phyloP scores from a whole-genome alignment of 2,329 filamentous ascomycete species.

The Monilinia fructigena region DNA sequence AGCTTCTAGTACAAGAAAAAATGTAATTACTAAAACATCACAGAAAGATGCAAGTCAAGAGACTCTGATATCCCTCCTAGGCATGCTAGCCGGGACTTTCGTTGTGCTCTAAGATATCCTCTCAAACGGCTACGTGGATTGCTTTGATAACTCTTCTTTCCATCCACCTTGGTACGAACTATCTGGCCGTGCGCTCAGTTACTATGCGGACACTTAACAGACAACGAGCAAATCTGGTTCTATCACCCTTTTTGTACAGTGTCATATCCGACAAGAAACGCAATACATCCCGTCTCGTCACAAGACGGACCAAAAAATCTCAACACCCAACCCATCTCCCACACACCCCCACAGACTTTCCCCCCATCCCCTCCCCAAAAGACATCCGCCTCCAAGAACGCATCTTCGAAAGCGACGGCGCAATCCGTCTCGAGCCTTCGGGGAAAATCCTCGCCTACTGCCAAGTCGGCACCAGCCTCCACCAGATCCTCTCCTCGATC shows the following conservation, averaged over 20 bases:
- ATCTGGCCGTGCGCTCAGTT: slow-evolving; percentile 79
- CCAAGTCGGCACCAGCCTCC: slow-evolving; percentile 52
- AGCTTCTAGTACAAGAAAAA: background rate
- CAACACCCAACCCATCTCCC: background rate
- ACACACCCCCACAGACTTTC: slow-evolving; percentile 21
- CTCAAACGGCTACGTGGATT: slow-evolving; percentile 69
- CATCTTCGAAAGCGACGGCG: slow-evolving; percentile 37
- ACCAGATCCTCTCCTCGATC: slow-evolving; percentile 31
- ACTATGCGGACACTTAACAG: slow-evolving; percentile 81
- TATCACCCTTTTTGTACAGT: slow-evolving; percentile 54
- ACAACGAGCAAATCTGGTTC: slow-evolving; percentile 78
- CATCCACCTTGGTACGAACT: slow-evolving; percentile 81
- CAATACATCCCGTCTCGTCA: background rate
- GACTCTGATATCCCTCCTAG: slow-evolving; percentile 83
- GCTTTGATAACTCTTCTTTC: slow-evolving; percentile 70
- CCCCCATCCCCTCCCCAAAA: slow-evolving; percentile 57
- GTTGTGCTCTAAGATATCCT: slow-evolving; percentile 75
- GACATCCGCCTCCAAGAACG: slow-evolving; percentile 54
- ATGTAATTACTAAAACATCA: slow-evolving; percentile 21
- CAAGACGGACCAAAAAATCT: background rate
- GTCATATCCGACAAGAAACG: background rate
- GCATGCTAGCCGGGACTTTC: slow-evolving; percentile 80
- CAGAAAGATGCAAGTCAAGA: slow-evolving; percentile 89
- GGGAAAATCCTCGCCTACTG: slow-evolving; percentile 51
- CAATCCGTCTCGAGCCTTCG: slow-evolving; percentile 51